phyloP scores from a whole-genome alignment of 768 basidiomycete species.

The Tephrocybe sp. region DNA sequence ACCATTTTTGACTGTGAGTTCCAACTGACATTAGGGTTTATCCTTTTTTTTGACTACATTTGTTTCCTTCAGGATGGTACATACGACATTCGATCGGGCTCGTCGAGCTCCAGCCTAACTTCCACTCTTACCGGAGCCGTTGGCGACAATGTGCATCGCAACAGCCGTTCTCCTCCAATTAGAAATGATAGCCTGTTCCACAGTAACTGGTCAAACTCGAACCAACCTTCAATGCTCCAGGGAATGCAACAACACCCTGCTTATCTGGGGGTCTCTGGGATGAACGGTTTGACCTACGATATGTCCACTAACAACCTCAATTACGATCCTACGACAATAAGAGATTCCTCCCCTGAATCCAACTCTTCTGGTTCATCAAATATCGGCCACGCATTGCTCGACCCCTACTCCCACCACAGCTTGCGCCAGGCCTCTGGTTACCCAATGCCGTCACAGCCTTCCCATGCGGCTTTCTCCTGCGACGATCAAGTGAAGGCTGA shows the following conservation, averaged over 20 bases:
- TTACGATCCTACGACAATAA: conserved; percentile 26
- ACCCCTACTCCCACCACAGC: conserved; percentile 12
- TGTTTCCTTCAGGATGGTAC: background rate
- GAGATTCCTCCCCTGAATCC: conserved; percentile 41
- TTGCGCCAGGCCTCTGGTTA: conserved; percentile 17
- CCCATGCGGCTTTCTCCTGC: conserved; percentile 20
- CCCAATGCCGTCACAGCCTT: conserved; percentile 12
- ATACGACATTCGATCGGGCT: conserved; percentile 29
- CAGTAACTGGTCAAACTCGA: conserved; percentile 3
- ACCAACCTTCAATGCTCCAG: conserved; percentile 20
- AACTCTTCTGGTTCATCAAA: conserved; percentile 34
- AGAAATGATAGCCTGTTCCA: conserved; percentile 11
- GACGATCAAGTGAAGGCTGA: conserved; percentile 44
- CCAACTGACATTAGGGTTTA: background rate
- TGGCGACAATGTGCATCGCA: conserved; percentile 44
- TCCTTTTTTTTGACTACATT: background rate
- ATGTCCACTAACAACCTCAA: conserved; percentile 18
- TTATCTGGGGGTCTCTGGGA: conserved; percentile 24
- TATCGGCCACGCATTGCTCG: conserved; percentile 12
- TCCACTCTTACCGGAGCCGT: conserved; percentile 64
- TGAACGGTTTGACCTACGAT: conserved; percentile 17
- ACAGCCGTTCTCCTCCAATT: conserved; percentile 16
- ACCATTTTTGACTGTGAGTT: conserved; percentile 37
- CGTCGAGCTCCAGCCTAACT: conserved; percentile 45
- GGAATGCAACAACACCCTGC: conserved; percentile 24